Conservation (phyloP, 768 basidiomycete species). For the Boletus reticulatus region DNA sequence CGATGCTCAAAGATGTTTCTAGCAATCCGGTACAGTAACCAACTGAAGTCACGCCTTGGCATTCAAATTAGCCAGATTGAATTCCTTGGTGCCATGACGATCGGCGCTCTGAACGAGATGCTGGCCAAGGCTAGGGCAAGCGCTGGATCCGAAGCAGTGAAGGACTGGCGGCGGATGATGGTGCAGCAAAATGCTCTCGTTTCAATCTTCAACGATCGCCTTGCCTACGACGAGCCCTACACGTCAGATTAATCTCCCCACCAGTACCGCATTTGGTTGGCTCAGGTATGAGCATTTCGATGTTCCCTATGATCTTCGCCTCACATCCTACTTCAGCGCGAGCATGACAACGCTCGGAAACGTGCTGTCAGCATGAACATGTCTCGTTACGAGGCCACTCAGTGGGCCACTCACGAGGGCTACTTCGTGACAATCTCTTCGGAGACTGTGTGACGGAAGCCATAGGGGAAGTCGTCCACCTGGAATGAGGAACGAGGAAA, state of each 20-base stretch:
- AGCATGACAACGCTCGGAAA: slow-evolving; percentile 29
- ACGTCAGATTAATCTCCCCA: slow-evolving; percentile 27
- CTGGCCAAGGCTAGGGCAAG: slow-evolving; percentile 14
- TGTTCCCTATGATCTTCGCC: neutral
- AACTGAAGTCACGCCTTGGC: slow-evolving; percentile 26
- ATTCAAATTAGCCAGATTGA: slow-evolving; percentile 26
- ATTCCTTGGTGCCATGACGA: slow-evolving; percentile 23
- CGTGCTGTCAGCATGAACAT: slow-evolving; percentile 28
- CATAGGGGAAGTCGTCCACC: slow-evolving; percentile 24
- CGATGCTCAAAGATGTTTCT: neutral
- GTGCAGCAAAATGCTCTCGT: slow-evolving; percentile 27
- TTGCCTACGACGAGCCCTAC: slow-evolving; percentile 32
- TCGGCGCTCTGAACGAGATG: slow-evolving; percentile 26
- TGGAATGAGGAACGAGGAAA: slow-evolving; percentile 31
- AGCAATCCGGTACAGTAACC: slow-evolving; percentile 32
- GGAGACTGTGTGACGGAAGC: slow-evolving; percentile 28
- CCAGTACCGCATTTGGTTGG: slow-evolving; percentile 32
- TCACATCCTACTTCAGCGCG: slow-evolving; percentile 12
- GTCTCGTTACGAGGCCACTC: slow-evolving; percentile 33
- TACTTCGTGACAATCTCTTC: slow-evolving; percentile 17
- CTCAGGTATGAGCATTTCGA: slow-evolving; percentile 21
- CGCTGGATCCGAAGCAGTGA: slow-evolving; percentile 2
- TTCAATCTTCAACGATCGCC: slow-evolving; percentile 28
- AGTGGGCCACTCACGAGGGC: slow-evolving; percentile 32
- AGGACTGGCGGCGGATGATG: slow-evolving; percentile 16